Evolutionary conservation across 192 early-diverging fungal genomes (phyloP).

Genomic region (Kappamyces sp.): DNA sequence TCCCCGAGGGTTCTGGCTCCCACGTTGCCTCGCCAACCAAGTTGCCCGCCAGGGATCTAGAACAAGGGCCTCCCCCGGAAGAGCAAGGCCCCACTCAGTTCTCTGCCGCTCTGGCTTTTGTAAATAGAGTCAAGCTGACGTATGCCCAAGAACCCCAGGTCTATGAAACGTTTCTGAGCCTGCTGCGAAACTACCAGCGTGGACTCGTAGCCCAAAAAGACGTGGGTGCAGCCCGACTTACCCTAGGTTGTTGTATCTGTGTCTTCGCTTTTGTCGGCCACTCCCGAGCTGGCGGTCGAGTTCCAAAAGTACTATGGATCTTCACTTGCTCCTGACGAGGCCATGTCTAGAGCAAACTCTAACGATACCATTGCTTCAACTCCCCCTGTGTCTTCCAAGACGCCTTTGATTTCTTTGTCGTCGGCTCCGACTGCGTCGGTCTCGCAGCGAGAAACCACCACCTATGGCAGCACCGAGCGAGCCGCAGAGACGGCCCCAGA

Average conservation of each 20-base stretch:
- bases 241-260: conserved; percentile 11
- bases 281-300: conserved; percentile 6
- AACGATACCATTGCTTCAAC: conserved; percentile 10
- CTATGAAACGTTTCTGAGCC: conserved; percentile 5
- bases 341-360: background rate
- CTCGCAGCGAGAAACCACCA: background rate
- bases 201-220: conserved; percentile 3
- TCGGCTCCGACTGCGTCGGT: background rate
- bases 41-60: conserved; percentile 3
- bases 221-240: background rate
- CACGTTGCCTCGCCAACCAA: conserved; percentile 1
- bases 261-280: conserved; percentile 5
- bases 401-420: background rate
- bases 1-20: background rate
- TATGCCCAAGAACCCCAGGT: conserved; percentile 7
- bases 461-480: background rate
- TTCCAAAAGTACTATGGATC: conserved; percentile 9
- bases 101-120: conserved; percentile 8
- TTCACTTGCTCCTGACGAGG: background rate
- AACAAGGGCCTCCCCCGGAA: background rate
- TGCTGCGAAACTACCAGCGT: conserved; percentile 10
- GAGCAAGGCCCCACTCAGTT: background rate
- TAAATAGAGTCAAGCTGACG: conserved; percentile 9
- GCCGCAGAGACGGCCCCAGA: background rate
- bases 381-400: conserved; percentile 4